These are phyloP conservation scores for Exobasidium rhododendri DNA, from an alignment of 1,284 basidiomycete genomes.

Conservation along the genomic window DNA sequence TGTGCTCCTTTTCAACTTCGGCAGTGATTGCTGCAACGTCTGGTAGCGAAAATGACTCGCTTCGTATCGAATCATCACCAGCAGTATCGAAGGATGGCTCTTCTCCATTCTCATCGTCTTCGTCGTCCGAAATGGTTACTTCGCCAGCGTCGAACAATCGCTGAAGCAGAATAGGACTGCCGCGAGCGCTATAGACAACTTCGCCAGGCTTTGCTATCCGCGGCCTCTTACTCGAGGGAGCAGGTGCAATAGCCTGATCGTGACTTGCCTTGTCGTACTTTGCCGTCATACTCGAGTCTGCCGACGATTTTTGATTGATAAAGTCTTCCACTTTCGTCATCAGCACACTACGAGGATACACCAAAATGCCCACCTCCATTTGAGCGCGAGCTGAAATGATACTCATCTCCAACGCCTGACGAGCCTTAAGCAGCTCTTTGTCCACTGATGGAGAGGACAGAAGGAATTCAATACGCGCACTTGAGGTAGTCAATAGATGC, in stretches of 20 bases:
- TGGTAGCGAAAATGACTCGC: background rate
- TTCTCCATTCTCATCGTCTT: background rate
- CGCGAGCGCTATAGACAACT: background rate
- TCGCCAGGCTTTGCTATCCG: background rate
- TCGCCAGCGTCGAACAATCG: background rate
- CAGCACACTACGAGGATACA: background rate
- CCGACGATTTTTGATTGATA: slow-evolving; percentile 1
- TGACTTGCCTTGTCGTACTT: background rate
- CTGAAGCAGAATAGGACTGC: background rate
- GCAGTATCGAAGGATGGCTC: background rate
- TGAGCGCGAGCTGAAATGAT: background rate
- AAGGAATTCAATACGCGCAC: too few relatives aligned
- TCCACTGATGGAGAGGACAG: background rate
- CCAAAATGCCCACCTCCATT: background rate
- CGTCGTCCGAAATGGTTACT: background rate
- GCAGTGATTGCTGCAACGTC: background rate
- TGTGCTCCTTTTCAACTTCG: background rate
- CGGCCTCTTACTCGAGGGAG: background rate
- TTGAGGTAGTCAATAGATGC: too few relatives aligned
- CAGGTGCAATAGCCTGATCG: background rate
- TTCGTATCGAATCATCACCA: background rate
- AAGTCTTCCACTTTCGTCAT: background rate
- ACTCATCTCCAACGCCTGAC: background rate
- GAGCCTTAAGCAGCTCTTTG: background rate
- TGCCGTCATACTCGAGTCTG: too few relatives aligned